Base-by-base conservation (phyloP, 2,329 filamentous ascomycete genomes). In the Apiospora pterosperma region DNA sequence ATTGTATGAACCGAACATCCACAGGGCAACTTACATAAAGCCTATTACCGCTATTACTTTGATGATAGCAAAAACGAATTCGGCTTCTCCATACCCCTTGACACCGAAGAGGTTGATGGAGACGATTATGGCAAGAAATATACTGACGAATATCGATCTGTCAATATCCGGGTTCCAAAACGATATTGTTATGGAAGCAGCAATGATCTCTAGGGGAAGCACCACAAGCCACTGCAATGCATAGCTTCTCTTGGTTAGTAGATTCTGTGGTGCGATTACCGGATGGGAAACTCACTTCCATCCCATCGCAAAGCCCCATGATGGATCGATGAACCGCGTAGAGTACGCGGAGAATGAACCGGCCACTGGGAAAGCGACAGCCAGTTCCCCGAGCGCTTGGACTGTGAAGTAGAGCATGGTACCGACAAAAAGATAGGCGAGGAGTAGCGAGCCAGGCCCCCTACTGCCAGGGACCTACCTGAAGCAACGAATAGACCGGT, bases 241-340 rank as follows among this genome's bases (percentile, higher is more conserved):
- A 76, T 97, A 96, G 73, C 89, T 92, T 71, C 61, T 19, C 31
- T n/a, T 36, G 5, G n/a, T 28, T 41, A 44, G 23, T 34, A 11
- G 12, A 19, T 39, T n/a, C 6, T 36, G 3, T 39, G 34, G 19
- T 14, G 19, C 39, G 36, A 16, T 34, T 34, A n/a, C 11, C 16
- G 19, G 8, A n/a, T 19, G 55, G 48, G n/a, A 36, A 36, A 83
- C 87, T 77, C 76, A 92, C 84, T 96, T 97, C 93, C 93, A 97
- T 19, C 93, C 93, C 92, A 97, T 96, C 59, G 93, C 92, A 74
- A 97, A 97, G 0, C 93, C 93, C 93, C 93, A 97, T 0, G 94
- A 94, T 1, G 94, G 95, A 73, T 97, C 93, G 21, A 98, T 78
- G 73, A 98, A 97, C 21, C 95, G 88, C 36, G 93, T 97, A 21